These are phyloP conservation scores for Euphorbia corollata DNA, from an alignment of 441 rosid species.

Conservation along the genomic window DNA sequence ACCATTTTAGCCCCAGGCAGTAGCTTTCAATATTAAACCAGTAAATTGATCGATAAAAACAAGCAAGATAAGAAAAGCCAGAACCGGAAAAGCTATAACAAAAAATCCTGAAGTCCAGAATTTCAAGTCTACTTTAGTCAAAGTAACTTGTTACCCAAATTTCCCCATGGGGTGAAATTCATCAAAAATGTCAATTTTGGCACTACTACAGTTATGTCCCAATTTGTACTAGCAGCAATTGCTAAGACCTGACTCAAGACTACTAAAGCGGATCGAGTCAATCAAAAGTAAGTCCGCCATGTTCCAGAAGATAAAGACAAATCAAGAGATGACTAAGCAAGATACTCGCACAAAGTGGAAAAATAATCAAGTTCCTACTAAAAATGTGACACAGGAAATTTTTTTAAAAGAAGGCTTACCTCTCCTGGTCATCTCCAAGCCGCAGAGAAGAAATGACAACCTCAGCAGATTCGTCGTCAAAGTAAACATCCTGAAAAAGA, in stretches of 20 bases:
- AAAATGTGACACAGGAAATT: too few relatives aligned
- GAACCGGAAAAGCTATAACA: too few relatives aligned
- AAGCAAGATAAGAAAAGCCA: too few relatives aligned
- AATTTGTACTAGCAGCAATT: background rate
- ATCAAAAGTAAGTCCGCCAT: background rate
- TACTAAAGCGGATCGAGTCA: background rate
- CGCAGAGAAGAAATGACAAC: slow-evolving; percentile 92
- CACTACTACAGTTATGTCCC: background rate
- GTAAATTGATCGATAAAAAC: too few relatives aligned
- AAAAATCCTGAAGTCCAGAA: background rate
- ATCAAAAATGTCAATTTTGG: background rate
- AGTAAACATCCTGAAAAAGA: slow-evolving; percentile 83
- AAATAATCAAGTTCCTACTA: background rate
- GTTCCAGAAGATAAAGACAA: background rate
- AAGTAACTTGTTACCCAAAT: too few relatives aligned
- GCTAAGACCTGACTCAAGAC: background rate
- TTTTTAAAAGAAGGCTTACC: slow-evolving; percentile 30
- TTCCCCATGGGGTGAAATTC: background rate
- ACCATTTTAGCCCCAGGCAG: too few relatives aligned
- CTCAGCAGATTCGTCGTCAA: slow-evolving; percentile 97
- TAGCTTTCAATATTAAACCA: too few relatives aligned
- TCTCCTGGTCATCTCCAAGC: slow-evolving; percentile 84
- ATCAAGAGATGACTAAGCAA: background rate
- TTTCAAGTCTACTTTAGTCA: too few relatives aligned
- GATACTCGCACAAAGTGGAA: background rate